Evolutionary conservation across 768 basidiomycete species (phyloP).

Genomic region (Hypsizygus marmoreus): DNA sequence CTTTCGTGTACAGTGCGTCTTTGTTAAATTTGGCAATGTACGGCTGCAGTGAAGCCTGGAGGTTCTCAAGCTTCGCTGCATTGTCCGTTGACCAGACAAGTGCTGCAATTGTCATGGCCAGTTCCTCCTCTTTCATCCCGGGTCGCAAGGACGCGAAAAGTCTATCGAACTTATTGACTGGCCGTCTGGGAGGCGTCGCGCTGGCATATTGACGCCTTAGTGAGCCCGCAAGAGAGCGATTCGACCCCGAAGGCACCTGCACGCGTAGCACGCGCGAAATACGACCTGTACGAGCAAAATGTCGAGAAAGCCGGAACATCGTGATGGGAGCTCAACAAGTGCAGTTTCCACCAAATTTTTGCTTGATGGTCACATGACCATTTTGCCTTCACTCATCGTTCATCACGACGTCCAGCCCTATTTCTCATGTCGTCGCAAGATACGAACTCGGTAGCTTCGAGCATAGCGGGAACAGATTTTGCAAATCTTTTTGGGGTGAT

Average conservation of each 20-base stretch:
- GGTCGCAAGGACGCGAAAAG: slow-evolving; percentile 21
- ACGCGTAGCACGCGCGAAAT: slow-evolving; percentile 32
- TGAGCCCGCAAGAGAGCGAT: background rate
- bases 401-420: background rate
- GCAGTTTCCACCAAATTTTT: slow-evolving; percentile 12
- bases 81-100: slow-evolving; percentile 16
- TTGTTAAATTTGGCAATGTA: background rate
- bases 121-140: slow-evolving; percentile 20
- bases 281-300: slow-evolving; percentile 15
- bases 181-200: slow-evolving; percentile 8
- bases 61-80: background rate
- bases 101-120: slow-evolving; percentile 21
- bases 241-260: slow-evolving; percentile 12
- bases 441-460: slow-evolving; percentile 44
- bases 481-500: slow-evolving; percentile 62
- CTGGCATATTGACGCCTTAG: slow-evolving; percentile 17
- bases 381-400: background rate
- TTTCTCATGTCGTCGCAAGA: slow-evolving; percentile 17
- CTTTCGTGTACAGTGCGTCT: slow-evolving; percentile 6
- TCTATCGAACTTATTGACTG: slow-evolving; percentile 19
- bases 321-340: slow-evolving; percentile 2
- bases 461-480: slow-evolving; percentile 46
- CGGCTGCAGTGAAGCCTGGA: slow-evolving; percentile 5
- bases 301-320: slow-evolving; percentile 25
- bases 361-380: slow-evolving; percentile 15